phyloP scores from a whole-genome alignment of 768 basidiomycete species.

The Cystofilobasidium macerans region DNA sequence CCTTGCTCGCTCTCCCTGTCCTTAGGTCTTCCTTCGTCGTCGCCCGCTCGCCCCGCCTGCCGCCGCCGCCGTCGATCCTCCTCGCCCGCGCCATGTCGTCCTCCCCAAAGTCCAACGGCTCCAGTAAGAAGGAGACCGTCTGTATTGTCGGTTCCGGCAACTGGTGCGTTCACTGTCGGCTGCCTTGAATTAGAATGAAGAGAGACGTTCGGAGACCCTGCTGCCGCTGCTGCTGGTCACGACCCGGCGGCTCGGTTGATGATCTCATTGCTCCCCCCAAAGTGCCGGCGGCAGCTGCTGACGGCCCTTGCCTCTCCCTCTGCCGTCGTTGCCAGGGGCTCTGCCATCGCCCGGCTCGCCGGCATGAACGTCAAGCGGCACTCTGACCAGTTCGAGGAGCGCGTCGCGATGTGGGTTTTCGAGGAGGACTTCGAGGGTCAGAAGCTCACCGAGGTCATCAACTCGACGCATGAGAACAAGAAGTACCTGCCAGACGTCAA shows the following conservation, averaged over 20 bases:
- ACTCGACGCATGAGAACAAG: constrained; percentile 42
- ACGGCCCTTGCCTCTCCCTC: background rate
- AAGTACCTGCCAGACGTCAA: constrained; percentile 40
- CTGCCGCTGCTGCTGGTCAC: background rate
- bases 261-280: too few relatives aligned
- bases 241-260: background rate
- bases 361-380: constrained; percentile 38
- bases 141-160: constrained; percentile 14
- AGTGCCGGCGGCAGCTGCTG: too few relatives aligned
- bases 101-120: background rate
- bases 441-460: constrained; percentile 43
- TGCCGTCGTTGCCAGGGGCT: constrained; percentile 7
- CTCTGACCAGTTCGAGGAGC: constrained; percentile 39
- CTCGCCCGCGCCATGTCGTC: background rate
- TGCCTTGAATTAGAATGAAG: background rate
- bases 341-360: constrained; percentile 17
- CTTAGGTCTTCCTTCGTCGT: background rate
- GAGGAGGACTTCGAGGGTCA: constrained; percentile 41
- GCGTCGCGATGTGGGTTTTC: constrained; percentile 43
- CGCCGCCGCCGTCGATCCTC: background rate
- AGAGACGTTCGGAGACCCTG: background rate
- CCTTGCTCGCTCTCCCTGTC: background rate
- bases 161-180: constrained; percentile 15
- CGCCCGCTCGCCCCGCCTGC: background rate
- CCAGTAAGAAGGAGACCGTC: constrained; percentile 13